These are phyloP conservation scores for Lupinus albus DNA, from an alignment of 306 rosid genomes.

Conservation along the genomic window DNA sequence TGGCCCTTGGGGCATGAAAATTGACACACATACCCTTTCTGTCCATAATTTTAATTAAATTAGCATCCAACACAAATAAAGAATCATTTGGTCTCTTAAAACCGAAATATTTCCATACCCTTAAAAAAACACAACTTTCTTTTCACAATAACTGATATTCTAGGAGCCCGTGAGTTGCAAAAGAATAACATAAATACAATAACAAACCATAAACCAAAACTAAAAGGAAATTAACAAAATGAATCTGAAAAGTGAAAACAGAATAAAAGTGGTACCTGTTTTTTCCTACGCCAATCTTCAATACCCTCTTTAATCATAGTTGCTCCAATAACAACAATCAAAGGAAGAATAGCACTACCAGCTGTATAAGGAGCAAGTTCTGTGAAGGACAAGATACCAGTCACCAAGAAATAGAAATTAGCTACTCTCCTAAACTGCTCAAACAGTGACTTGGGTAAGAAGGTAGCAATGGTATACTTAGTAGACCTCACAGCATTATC, in stretches of 20 bases:
- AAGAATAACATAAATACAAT: not conserved
- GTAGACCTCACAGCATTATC: constrained; percentile 79
- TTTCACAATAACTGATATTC: not conserved
- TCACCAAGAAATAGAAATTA: constrained; percentile 79
- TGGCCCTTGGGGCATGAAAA: constrained; percentile 20
- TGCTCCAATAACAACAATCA: constrained; percentile 60
- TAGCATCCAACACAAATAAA: constrained; percentile 24
- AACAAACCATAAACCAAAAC: constrained; percentile 4
- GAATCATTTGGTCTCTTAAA: not conserved
- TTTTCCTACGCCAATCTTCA: constrained; percentile 78
- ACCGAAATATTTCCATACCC: constrained; percentile 11
- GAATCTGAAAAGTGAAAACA: constrained; percentile 35
- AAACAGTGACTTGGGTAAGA: constrained; percentile 89
- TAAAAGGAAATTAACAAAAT: not conserved
- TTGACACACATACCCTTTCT: constrained; percentile 2
- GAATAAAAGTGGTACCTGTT: constrained; percentile 62
- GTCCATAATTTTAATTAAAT: constrained; percentile 20
- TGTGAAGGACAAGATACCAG: constrained; percentile 77
- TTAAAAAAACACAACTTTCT: constrained; percentile 11
- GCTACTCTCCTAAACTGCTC: constrained; percentile 99
- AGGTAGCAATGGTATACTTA: constrained; percentile 72
- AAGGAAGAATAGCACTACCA: constrained; percentile 80
- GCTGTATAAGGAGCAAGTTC: constrained; percentile 79
- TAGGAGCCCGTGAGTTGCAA: not conserved
- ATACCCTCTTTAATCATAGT: constrained; percentile 86